Evolutionary conservation across 495 filamentous ascomycete species (phyloP).

Genomic region (Talaromyces borbonicus): DNA sequence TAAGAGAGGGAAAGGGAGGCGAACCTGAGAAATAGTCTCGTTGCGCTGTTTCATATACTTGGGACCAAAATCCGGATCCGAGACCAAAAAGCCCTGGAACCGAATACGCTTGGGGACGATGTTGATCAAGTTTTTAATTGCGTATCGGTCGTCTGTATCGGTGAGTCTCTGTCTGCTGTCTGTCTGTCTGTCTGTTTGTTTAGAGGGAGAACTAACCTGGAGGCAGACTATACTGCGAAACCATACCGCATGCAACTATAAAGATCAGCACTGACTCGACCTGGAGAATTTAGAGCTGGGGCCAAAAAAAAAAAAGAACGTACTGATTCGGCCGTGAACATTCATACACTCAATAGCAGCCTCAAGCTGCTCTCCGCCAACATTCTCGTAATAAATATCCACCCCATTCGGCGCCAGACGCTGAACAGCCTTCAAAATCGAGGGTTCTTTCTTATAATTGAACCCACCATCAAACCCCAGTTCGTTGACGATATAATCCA

Average conservation of each 20-base stretch:
- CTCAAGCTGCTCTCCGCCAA: slow-evolving; percentile 81
- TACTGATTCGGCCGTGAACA: slow-evolving; percentile 57
- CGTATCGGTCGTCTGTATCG: slow-evolving; percentile 48
- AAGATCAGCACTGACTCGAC: slow-evolving; percentile 4
- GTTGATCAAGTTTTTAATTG: slow-evolving; percentile 52
- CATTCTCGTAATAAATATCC: slow-evolving; percentile 95
- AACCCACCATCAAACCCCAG: slow-evolving; percentile 43
- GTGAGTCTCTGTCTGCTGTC: too few species aligned
- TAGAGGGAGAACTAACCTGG: slow-evolving; percentile 12
- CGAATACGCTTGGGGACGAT: slow-evolving; percentile 47
- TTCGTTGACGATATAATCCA: slow-evolving; percentile 39
- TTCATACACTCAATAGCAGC: slow-evolving; percentile 65
- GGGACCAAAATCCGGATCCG: slow-evolving; percentile 54
- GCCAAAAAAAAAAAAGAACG: slow-evolving; percentile 41
- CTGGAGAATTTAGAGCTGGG: slow-evolving; percentile 1
- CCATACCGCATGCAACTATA: slow-evolving; percentile 49
- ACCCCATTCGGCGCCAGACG: slow-evolving; percentile 73
- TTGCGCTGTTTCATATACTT: slow-evolving; percentile 69
- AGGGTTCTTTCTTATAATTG: slow-evolving; percentile 46
- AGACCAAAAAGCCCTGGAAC: slow-evolving; percentile 76
- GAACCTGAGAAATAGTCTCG: not conserved
- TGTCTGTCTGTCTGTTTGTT: slow-evolving; percentile 21
- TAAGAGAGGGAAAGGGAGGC: not conserved
- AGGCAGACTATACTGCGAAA: slow-evolving; percentile 69
- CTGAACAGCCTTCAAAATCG: slow-evolving; percentile 50